Evolutionary conservation across 495 filamentous ascomycete genomes (phyloP).

Genomic region (Acidomyces sp.): DNA sequence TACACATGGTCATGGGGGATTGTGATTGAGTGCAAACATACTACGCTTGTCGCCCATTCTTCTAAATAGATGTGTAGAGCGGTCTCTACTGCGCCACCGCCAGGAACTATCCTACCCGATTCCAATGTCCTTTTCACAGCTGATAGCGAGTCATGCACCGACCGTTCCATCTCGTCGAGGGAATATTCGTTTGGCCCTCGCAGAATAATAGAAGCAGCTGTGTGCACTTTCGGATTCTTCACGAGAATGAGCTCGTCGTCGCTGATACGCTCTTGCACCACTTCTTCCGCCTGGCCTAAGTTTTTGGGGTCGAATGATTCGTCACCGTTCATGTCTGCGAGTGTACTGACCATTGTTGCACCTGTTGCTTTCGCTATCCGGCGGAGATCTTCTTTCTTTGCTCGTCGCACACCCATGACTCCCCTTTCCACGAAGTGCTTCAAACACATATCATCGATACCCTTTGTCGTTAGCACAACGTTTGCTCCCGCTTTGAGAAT

Average conservation of each 20-base stretch:
- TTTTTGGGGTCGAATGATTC: slow-evolving; percentile 87
- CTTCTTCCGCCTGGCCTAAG: slow-evolving; percentile 85
- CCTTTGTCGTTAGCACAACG: slow-evolving; percentile 92
- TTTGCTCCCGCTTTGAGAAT: slow-evolving; percentile 96
- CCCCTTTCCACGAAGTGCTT: slow-evolving; percentile 92
- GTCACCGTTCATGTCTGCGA: slow-evolving; percentile 94
- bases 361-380: slow-evolving; percentile 94
- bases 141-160: slow-evolving; percentile 89
- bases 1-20: no score
- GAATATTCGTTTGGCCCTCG: slow-evolving; percentile 92
- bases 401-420: slow-evolving; percentile 89
- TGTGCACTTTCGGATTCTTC: slow-evolving; percentile 87
- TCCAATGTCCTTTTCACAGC: slow-evolving; percentile 95
- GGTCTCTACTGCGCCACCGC: slow-evolving; percentile 95
- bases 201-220: slow-evolving; percentile 90
- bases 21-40: slow-evolving; percentile 29
- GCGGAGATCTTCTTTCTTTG: slow-evolving; percentile 97
- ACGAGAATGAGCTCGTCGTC: slow-evolving; percentile 98
- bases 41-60: slow-evolving; percentile 96
- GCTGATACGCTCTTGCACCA: slow-evolving; percentile 90
- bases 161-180: slow-evolving; percentile 98
- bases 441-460: slow-evolving; percentile 89
- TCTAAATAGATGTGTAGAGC: slow-evolving; percentile 97
- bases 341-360: slow-evolving; percentile 77
- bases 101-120: slow-evolving; percentile 91